These are phyloP conservation scores for Fusarium temperatum DNA, from an alignment of 2,329 filamentous ascomycete genomes.

Conservation along the genomic window DNA sequence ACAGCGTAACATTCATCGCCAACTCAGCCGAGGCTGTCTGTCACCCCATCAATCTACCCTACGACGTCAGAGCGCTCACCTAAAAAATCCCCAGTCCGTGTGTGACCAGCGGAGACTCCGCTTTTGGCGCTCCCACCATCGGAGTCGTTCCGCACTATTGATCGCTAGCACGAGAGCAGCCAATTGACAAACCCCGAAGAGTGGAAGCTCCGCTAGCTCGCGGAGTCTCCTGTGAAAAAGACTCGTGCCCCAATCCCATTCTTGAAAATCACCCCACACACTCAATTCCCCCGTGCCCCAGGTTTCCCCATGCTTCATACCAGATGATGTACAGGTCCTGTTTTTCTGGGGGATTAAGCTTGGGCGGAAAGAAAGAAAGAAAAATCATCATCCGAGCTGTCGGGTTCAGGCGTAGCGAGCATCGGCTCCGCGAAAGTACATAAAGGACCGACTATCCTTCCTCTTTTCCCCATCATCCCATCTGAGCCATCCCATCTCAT, in stretches of 20 bases:
- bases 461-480: not conserved
- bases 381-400: not conserved
- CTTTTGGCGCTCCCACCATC: not conserved
- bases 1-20: not conserved
- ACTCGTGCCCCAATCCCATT: constrained; percentile 16
- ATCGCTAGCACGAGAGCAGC: fast-evolving
- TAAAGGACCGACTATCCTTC: constrained; percentile 6
- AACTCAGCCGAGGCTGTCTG: not conserved
- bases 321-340: not conserved
- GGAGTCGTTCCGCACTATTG: constrained; percentile 11
- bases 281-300: constrained; percentile 8
- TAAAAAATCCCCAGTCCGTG: not conserved
- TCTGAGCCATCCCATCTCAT: not conserved
- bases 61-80: not conserved
- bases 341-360: constrained; percentile 5
- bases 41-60: not conserved
- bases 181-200: not conserved
- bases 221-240: constrained; percentile 18
- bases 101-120: constrained; percentile 24
- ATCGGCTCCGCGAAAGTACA: not conserved
- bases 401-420: not conserved
- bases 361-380: not conserved
- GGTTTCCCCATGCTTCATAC: constrained; percentile 25
- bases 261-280: constrained; percentile 22
- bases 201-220: constrained; percentile 1